Evolutionary conservation across 257 asterid genomes (phyloP).

Genomic region (Primulina huaijiensis): DNA sequence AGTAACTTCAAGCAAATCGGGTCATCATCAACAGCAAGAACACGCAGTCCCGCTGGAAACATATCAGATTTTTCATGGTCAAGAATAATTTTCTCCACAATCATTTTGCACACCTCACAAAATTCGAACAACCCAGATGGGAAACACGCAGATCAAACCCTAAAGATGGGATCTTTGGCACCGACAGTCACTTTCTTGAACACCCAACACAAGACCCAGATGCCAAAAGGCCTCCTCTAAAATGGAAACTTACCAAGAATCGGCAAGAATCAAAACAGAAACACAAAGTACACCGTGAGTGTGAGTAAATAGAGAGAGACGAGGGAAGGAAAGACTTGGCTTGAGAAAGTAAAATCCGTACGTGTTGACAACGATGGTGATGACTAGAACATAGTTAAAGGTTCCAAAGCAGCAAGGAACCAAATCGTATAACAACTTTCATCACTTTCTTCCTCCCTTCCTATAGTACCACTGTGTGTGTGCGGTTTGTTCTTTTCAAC

Average conservation of each 20-base stretch:
- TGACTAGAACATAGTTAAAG: constrained; percentile 48
- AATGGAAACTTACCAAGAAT: constrained; percentile 19
- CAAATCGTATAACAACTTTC: constrained; percentile 41
- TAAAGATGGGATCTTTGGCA: constrained; percentile 29
- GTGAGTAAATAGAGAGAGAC: constrained; percentile 25
- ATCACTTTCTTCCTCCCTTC: constrained; percentile 5
- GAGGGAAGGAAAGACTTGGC: constrained; percentile 21
- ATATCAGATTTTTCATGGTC: constrained; percentile 38
- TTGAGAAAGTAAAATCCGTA: constrained; percentile 32
- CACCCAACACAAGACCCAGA: constrained; percentile 27
- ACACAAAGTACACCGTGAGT: constrained; percentile 25
- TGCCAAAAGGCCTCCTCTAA: constrained; percentile 14
- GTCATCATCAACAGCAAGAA: constrained; percentile 92
- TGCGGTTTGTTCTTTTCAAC: constrained; percentile 37
- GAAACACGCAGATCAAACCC: constrained; percentile 27
- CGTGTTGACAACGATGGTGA: constrained; percentile 58
- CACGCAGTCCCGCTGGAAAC: constrained; percentile 83
- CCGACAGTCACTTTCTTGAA: constrained; percentile 30
- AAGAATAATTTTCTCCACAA: constrained; percentile 55
- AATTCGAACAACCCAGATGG: constrained; percentile 27
- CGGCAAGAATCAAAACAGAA: constrained; percentile 26
- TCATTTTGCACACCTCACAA: constrained; percentile 41
- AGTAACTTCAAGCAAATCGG: constrained; percentile 64
- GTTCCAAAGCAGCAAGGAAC: constrained; percentile 51
- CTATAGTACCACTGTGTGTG: constrained; percentile 32